These are phyloP conservation scores for Saccharomycopsis hybrid DNA, from an alignment of 1,139 yeast genomes.

Conservation along the genomic window DNA sequence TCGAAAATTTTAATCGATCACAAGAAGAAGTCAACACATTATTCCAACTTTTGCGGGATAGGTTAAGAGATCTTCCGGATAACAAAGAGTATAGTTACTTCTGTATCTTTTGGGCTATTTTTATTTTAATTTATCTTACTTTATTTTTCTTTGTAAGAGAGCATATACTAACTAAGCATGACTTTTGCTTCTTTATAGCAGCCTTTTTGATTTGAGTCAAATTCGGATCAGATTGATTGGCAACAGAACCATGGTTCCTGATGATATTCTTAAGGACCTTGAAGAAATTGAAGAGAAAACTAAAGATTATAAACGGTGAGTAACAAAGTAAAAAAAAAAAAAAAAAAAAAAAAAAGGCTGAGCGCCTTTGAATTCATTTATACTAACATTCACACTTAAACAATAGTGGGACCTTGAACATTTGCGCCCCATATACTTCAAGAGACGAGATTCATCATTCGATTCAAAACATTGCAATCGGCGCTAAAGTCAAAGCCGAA, in stretches of 20 bases:
- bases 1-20: slow-evolving; percentile 86
- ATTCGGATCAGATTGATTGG: slow-evolving; percentile 66
- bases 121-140: too few relatives aligned
- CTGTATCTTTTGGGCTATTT: neutral
- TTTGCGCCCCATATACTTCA: slow-evolving; percentile 93
- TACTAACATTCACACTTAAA: neutral
- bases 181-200: too few relatives aligned
- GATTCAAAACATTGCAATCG: slow-evolving; percentile 29
- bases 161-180: neutral
- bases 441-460: slow-evolving; percentile 82
- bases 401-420: slow-evolving; percentile 59
- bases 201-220: neutral
- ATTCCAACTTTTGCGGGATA: slow-evolving; percentile 70
- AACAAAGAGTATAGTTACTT: slow-evolving; percentile 6
- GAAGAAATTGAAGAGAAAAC: slow-evolving; percentile 61
- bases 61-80: slow-evolving; percentile 35
- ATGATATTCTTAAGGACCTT: slow-evolving; percentile 56
- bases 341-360: too few relatives aligned
- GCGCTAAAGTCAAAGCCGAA: neutral
- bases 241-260: slow-evolving; percentile 56
- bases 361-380: too few relatives aligned
- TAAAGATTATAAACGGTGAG: slow-evolving; percentile 36
- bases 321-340: neutral
- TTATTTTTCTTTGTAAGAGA: neutral
- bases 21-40: slow-evolving; percentile 72